Evolutionary conservation across 805 yeast species (phyloP).

Genomic region (Kazachstania psychrophila): DNA sequence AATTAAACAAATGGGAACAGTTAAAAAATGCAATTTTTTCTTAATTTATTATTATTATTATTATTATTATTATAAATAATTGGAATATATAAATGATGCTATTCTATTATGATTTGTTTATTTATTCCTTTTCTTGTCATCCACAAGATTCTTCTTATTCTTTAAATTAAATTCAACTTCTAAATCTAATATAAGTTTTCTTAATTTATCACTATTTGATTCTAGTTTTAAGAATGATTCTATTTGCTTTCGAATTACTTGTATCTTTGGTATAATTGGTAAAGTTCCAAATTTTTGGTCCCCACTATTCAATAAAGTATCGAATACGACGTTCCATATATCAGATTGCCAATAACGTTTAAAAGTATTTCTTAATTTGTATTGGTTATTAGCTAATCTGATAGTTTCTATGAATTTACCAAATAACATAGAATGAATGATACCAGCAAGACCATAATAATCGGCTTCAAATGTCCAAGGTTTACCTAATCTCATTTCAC

Average conservation of each 20-base stretch:
- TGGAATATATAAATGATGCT: too few relatives aligned
- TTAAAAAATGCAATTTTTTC: too few relatives aligned
- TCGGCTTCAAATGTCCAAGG: conserved; percentile 79
- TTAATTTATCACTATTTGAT: conserved; percentile 21
- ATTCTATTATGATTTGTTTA: too few relatives aligned
- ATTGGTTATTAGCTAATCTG: conserved; percentile 21
- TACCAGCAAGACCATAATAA: conserved; percentile 71
- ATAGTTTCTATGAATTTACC: conserved; percentile 51
- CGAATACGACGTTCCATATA: conserved; percentile 62
- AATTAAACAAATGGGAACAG: too few relatives aligned
- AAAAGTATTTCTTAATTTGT: conserved; percentile 37
- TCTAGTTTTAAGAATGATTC: conserved; percentile 9
- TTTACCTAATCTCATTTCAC: conserved; percentile 48
- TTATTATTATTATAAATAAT: too few relatives aligned
- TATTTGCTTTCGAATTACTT: conserved; percentile 6
- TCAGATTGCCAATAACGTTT: conserved; percentile 71
- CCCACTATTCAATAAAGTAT: conserved; percentile 55
- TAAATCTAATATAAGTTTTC: conserved; percentile 29
- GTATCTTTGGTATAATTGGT: conserved; percentile 36
- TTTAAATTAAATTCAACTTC: conserved; percentile 26
- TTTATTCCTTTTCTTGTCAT: not conserved
- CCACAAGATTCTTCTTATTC: conserved; percentile 2
- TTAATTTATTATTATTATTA: too few relatives aligned
- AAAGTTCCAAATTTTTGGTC: conserved; percentile 16
- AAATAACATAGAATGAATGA: conserved; percentile 63